These are phyloP conservation scores for Fraxinus anomala DNA, from an alignment of 257 asterid species.

Conservation along the genomic window DNA sequence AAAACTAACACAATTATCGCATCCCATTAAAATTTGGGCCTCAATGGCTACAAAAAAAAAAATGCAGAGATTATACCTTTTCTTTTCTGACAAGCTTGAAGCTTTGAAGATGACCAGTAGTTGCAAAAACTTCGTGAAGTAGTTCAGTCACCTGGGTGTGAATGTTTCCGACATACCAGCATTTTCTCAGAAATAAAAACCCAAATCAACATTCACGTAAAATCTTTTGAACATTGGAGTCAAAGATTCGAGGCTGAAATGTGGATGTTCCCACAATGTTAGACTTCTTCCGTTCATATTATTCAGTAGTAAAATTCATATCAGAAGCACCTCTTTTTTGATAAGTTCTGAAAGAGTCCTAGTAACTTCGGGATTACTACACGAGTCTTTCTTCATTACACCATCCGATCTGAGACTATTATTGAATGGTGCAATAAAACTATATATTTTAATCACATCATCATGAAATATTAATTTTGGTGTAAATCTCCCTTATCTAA, in stretches of 20 bases:
- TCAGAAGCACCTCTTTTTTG: not conserved
- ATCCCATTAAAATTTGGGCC: conserved; percentile 14
- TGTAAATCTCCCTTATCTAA: not conserved
- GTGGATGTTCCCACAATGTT: no score
- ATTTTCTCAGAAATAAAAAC: no score
- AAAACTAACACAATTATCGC: not conserved
- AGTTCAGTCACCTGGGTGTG: no score
- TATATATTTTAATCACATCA: no score
- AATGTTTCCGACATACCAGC: no score
- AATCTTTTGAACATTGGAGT: not conserved
- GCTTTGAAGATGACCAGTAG: no score
- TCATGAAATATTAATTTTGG: not conserved
- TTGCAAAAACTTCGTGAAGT: no score
- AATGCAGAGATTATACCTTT: no score
- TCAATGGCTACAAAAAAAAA: not conserved
- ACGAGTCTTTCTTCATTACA: not conserved
- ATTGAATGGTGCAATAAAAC: no score
- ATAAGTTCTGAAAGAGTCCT: not conserved
- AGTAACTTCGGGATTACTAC: no score
- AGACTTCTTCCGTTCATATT: not conserved
- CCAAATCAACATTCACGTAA: not conserved
- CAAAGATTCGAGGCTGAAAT: not conserved
- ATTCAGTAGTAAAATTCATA: not conserved
- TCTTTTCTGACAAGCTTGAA: no score
- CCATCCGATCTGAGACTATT: not conserved